A percentile compares a stretch with the other conserved stretches of the same genome.
These are phyloP conservation scores for Cyberlindnera galapagoensis DNA, from an alignment of 805 yeast species.

Conservation along the genomic window DNA sequence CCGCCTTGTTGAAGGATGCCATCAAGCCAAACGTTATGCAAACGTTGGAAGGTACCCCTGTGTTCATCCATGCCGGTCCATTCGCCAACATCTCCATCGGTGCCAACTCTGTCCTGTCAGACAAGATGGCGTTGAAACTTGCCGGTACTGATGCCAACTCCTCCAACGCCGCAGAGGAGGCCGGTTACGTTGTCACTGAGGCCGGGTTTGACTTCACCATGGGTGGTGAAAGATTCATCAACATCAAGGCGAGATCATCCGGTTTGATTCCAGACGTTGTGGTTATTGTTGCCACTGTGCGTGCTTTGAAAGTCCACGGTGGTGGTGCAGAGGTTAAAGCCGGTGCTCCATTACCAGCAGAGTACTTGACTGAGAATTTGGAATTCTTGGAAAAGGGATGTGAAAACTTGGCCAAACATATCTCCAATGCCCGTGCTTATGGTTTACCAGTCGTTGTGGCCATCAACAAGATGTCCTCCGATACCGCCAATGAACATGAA, in stretches of 20 bases:
- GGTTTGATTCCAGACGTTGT: slow-evolving; percentile 86
- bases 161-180: slow-evolving; percentile 37
- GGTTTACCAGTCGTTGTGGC: slow-evolving; percentile 95
- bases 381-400: slow-evolving; percentile 75
- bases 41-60: slow-evolving; percentile 96
- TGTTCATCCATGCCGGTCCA: slow-evolving; percentile 96
- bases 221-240: slow-evolving; percentile 98
- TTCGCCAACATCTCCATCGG: slow-evolving; percentile 97
- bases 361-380: slow-evolving; percentile 73
- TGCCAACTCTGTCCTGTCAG: slow-evolving; percentile 92
- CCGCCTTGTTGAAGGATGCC: slow-evolving; percentile 93
- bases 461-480: slow-evolving; percentile 80
- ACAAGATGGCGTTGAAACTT: slow-evolving; percentile 83
- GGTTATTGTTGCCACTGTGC: slow-evolving; percentile 90
- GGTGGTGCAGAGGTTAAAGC: slow-evolving; percentile 97
- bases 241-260: slow-evolving; percentile 90
- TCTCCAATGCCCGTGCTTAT: slow-evolving; percentile 73
- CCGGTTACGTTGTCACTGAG: slow-evolving; percentile 92
- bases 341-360: slow-evolving; percentile 79
- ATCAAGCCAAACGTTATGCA: slow-evolving; percentile 97
- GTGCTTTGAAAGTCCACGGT: slow-evolving; percentile 96
- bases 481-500: slow-evolving; percentile 72
- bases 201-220: slow-evolving; percentile 98
- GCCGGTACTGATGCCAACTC: slow-evolving; percentile 55
- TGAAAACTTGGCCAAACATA: slow-evolving; percentile 86